These are phyloP conservation scores for Penicillium canescens DNA, from an alignment of 495 filamentous ascomycete species.

Conservation along the genomic window DNA sequence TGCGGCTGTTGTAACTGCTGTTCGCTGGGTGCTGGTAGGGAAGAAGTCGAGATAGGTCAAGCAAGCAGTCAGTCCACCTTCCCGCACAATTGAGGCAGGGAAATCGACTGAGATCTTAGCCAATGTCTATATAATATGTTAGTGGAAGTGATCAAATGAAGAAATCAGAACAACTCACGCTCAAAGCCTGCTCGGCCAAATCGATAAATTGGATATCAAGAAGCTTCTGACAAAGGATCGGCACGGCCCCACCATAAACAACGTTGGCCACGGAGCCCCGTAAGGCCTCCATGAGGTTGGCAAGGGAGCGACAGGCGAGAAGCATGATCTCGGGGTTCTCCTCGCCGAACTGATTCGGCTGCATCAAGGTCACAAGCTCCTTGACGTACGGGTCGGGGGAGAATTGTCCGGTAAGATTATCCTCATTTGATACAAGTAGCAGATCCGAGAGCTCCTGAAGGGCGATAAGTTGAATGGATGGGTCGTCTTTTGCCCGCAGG, in stretches of 20 bases:
- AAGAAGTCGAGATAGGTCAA: constrained; percentile 97
- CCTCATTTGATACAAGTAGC: constrained; percentile 90
- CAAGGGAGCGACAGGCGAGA: constrained; percentile 91
- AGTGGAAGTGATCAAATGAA: background rate
- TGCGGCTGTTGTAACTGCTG: constrained; percentile 93
- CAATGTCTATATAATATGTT: constrained; percentile 60
- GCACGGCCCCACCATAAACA: constrained; percentile 93
- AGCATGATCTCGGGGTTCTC: constrained; percentile 98
- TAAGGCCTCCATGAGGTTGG: constrained; percentile 96
- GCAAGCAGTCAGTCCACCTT: constrained; percentile 92
- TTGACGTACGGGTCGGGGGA: constrained; percentile 93
- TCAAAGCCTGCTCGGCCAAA: constrained; percentile 93
- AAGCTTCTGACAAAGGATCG: constrained; percentile 89
- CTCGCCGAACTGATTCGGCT: constrained; percentile 80
- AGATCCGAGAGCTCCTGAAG: constrained; percentile 93
- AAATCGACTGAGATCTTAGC: constrained; percentile 98
- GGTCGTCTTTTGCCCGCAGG: constrained; percentile 83
- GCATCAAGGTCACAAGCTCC: constrained; percentile 90
- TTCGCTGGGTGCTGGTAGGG: constrained; percentile 92
- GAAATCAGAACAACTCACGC: constrained; percentile 50
- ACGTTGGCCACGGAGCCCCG: constrained; percentile 91
- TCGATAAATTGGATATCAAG: constrained; percentile 96
- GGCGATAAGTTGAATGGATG: constrained; percentile 86
- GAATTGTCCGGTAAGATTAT: constrained; percentile 95
- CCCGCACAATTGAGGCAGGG: constrained; percentile 91